These are phyloP conservation scores for Calonectria pseudoreteaudii DNA, from an alignment of 2,329 filamentous ascomycete species.

Conservation along the genomic window DNA sequence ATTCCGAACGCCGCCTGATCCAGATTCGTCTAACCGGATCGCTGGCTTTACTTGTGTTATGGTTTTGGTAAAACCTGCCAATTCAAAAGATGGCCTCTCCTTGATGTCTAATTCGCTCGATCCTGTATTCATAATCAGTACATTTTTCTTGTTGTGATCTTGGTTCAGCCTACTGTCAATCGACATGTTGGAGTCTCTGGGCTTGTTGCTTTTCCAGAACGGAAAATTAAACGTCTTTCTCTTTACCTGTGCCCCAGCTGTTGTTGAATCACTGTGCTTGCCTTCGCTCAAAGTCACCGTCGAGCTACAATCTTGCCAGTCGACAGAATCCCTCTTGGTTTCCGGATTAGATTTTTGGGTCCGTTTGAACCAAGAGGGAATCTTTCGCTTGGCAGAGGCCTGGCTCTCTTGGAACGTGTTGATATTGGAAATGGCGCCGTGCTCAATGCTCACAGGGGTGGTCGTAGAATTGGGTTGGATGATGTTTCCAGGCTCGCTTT, in stretches of 20 bases:
- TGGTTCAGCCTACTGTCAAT: slow-evolving; percentile 54
- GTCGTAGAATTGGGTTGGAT: slow-evolving; percentile 33
- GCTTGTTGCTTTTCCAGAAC: slow-evolving; percentile 66
- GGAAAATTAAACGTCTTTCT: slow-evolving; percentile 66
- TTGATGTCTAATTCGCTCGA: slow-evolving; percentile 29
- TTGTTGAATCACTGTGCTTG: slow-evolving; percentile 40
- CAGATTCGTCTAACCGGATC: slow-evolving; percentile 49
- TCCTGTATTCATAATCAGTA: slow-evolving; percentile 24
- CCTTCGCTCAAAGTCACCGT: slow-evolving; percentile 38
- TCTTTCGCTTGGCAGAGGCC: slow-evolving; percentile 55
- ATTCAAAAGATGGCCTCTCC: slow-evolving; percentile 24
- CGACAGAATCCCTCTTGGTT: slow-evolving; percentile 35
- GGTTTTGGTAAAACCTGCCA: slow-evolving; percentile 35
- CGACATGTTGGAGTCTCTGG: slow-evolving; percentile 57
- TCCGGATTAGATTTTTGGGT: slow-evolving; percentile 52
- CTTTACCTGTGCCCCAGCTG: slow-evolving; percentile 50
- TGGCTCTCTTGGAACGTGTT: slow-evolving; percentile 31
- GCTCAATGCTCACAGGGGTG: slow-evolving; percentile 25
- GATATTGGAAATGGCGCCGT: not conserved
- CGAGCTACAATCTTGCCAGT: slow-evolving; percentile 45
- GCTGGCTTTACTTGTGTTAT: slow-evolving; percentile 22
- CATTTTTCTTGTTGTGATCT: not conserved
- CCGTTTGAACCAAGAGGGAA: slow-evolving; percentile 64
- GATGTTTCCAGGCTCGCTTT: slow-evolving; percentile 34
- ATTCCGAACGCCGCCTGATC: slow-evolving; percentile 58